Percentiles rank a stretch among this genome's conserved stretches.
phyloP scores from a whole-genome alignment of 768 basidiomycete species.

The Pholiota conissans region DNA sequence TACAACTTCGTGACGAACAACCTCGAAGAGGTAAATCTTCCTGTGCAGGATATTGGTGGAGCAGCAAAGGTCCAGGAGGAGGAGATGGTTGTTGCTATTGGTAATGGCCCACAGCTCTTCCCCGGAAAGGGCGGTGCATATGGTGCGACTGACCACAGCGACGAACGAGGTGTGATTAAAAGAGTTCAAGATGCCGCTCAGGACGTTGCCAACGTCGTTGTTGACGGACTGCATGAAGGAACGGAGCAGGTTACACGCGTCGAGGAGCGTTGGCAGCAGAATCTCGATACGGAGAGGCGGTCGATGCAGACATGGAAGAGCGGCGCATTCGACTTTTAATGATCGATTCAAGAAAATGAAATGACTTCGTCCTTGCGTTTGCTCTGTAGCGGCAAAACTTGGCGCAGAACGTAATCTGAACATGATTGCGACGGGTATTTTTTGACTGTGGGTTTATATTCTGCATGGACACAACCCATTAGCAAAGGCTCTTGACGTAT shows the following conservation, averaged over 20 bases:
- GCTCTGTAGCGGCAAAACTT: background rate
- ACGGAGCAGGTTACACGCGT: constrained; percentile 17
- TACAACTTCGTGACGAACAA: constrained; percentile 15
- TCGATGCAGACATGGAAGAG: constrained; percentile 31
- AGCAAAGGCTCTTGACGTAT: too few species aligned
- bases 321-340: constrained; percentile 31
- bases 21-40: constrained; percentile 16
- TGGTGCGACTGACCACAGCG: constrained; percentile 23
- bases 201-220: constrained; percentile 16
- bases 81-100: constrained; percentile 35
- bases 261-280: constrained; percentile 23
- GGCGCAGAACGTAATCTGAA: too few species aligned
- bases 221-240: constrained; percentile 3
- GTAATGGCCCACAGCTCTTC: constrained; percentile 35
- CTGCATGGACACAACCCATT: too few species aligned
- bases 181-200: constrained; percentile 17
- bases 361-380: background rate
- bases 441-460: background rate
- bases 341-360: background rate
- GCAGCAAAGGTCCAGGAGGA: constrained; percentile 9
- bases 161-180: constrained; percentile 17
- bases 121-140: constrained; percentile 31
- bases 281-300: constrained; percentile 21
- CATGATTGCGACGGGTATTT: too few species aligned
- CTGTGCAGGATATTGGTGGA: constrained; percentile 5